phyloP scores from a whole-genome alignment of 208 protist genomes.

The Trypanosoma congolense region DNA sequence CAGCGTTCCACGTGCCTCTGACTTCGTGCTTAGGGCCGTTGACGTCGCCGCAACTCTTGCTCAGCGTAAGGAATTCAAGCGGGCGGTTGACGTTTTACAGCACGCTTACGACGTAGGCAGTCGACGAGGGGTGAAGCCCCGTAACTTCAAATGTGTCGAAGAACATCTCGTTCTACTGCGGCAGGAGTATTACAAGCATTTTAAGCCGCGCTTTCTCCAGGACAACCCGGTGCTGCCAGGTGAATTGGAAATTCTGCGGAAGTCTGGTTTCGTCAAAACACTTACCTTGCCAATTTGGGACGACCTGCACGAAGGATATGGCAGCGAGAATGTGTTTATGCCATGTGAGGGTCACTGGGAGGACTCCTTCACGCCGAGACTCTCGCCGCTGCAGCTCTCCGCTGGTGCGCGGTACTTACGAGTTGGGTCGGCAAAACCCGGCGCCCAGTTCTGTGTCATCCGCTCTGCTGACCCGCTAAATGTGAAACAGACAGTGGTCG shows the following conservation, averaged over 20 bases:
- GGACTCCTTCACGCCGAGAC: slow-evolving; percentile 25
- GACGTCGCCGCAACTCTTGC: slow-evolving; percentile 48
- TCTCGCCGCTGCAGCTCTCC: slow-evolving; percentile 26
- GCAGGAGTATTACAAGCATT: slow-evolving; percentile 34
- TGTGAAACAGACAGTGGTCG: slow-evolving; percentile 81
- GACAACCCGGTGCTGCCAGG: slow-evolving; percentile 73
- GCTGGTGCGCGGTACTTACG: slow-evolving; percentile 30
- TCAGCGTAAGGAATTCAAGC: slow-evolving; percentile 64
- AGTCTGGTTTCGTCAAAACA: slow-evolving; percentile 60
- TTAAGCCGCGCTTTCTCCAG: slow-evolving; percentile 73
- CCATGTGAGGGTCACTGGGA: slow-evolving; percentile 49
- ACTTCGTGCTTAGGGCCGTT: slow-evolving; percentile 60
- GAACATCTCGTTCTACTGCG: slow-evolving; percentile 60
- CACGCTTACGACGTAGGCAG: slow-evolving; percentile 59
- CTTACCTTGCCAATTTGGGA: slow-evolving; percentile 84
- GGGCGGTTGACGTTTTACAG: slow-evolving; percentile 75
- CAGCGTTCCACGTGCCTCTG: no score
- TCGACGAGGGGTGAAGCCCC: slow-evolving; percentile 53
- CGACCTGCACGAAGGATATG: slow-evolving; percentile 78
- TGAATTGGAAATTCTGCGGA: slow-evolving; percentile 75
- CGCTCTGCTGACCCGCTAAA: slow-evolving; percentile 67
- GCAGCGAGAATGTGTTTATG: slow-evolving; percentile 81
- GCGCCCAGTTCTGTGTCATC: slow-evolving; percentile 31
- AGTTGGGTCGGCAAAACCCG: slow-evolving; percentile 13
- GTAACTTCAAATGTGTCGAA: slow-evolving; percentile 61